Conservation (phyloP, 768 basidiomycete genomes). For the Trametes sanguinea region DNA sequence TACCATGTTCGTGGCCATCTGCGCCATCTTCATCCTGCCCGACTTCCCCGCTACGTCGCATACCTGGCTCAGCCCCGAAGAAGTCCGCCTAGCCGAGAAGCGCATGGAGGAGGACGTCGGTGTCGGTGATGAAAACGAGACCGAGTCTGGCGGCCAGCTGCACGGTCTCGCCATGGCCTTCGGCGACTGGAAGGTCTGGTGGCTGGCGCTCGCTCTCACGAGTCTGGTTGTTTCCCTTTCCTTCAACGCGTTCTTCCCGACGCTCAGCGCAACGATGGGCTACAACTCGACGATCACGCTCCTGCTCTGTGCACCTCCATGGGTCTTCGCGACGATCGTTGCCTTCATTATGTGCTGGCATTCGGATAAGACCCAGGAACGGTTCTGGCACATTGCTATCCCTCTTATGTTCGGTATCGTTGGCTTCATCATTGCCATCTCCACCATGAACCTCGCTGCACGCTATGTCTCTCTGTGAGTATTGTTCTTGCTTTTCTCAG, state of each 20-base stretch:
- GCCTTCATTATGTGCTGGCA: conserved; percentile 59
- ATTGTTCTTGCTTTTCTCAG: background rate
- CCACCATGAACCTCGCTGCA: conserved; percentile 59
- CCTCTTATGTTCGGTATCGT: conserved; percentile 61
- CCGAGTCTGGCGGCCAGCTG: conserved; percentile 37
- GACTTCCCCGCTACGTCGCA: conserved; percentile 67
- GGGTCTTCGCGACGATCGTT: conserved; percentile 59
- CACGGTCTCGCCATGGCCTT: conserved; percentile 60
- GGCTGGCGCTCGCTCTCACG: conserved; percentile 64
- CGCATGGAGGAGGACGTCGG: conserved; percentile 69
- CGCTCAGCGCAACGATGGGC: conserved; percentile 72
- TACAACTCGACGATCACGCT: conserved; percentile 65
- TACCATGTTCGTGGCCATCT: conserved; percentile 53
- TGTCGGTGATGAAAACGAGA: conserved; percentile 50
- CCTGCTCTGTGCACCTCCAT: conserved; percentile 79
- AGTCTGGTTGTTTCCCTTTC: conserved; percentile 63
- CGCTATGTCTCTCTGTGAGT: conserved; percentile 68
- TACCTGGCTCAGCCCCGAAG: conserved; percentile 61
- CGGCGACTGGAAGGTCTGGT: conserved; percentile 85
- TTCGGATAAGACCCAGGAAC: conserved; percentile 71
- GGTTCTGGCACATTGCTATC: conserved; percentile 63
- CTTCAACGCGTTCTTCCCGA: conserved; percentile 83
- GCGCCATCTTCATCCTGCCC: conserved; percentile 66
- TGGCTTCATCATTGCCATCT: conserved; percentile 67
- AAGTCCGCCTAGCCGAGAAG: conserved; percentile 55